Evolutionary conservation across 2,329 filamentous ascomycete genomes (phyloP).

Genomic region (Coleophoma eucalyptorum): DNA sequence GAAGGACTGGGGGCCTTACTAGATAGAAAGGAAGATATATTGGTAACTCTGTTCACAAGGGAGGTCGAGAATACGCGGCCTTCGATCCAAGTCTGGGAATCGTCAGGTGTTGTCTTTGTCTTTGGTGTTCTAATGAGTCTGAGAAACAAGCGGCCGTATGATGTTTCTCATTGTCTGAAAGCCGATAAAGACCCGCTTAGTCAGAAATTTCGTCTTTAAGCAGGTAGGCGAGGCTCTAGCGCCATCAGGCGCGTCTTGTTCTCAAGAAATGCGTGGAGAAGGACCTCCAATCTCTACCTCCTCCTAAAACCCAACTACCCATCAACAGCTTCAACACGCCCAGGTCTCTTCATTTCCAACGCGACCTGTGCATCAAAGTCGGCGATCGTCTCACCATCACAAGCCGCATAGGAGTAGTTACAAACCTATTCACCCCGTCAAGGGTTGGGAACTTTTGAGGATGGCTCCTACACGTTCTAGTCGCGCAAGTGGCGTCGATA

Average conservation of each 20-base stretch:
- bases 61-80: too few relatives aligned
- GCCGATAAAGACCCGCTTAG: neutral
- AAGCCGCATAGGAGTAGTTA: conserved; percentile 10
- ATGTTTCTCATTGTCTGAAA: too few relatives aligned
- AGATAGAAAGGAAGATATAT: too few relatives aligned
- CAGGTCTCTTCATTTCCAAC: conserved; percentile 10
- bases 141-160: too few relatives aligned
- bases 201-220: neutral
- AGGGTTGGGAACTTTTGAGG: conserved; percentile 24
- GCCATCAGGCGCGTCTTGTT: neutral
- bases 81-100: too few relatives aligned
- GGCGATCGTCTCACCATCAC: neutral
- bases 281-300: conserved; percentile 2
- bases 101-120: too few relatives aligned
- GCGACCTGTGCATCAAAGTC: conserved; percentile 5
- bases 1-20: too few relatives aligned
- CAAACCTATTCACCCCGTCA: conserved; percentile 14
- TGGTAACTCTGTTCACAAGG: too few relatives aligned
- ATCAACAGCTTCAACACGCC: conserved; percentile 9
- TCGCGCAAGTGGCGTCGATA: conserved; percentile 42
- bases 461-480: conserved; percentile 54
- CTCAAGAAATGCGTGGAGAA: conserved; percentile 3
- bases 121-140: too few relatives aligned
- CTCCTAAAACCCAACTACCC: conserved; percentile 3
- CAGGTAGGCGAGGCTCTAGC: neutral